Conservation (phyloP, 345 rosid species). For the Syzygium jambos region DNA sequence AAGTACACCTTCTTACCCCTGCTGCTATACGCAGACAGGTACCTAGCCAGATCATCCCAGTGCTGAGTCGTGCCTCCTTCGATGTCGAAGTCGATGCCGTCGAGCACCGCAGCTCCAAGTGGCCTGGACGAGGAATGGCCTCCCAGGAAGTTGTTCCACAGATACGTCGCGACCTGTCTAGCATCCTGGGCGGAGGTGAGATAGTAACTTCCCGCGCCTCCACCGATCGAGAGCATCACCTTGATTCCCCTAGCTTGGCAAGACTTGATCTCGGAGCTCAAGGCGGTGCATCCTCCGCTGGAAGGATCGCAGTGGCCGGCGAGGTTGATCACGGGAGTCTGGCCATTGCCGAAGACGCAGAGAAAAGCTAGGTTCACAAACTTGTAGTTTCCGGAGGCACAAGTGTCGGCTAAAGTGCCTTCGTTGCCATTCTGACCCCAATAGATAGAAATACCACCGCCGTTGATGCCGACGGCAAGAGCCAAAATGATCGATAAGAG, state of each 20-base stretch:
- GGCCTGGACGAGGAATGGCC: constrained; percentile 6
- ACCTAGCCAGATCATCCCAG: constrained; percentile 16
- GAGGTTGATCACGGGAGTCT: constrained; percentile 16
- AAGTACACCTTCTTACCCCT: constrained; percentile 18
- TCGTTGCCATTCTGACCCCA: constrained; percentile 24
- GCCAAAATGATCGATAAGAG: background rate
- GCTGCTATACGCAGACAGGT: constrained; percentile 9
- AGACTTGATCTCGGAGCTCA: constrained; percentile 10
- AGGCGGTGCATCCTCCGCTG: constrained; percentile 5
- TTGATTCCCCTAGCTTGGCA: constrained; percentile 15
- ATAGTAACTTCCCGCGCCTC: constrained; percentile 9
- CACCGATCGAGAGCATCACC: constrained; percentile 9
- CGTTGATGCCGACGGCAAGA: background rate
- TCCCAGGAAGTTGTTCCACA: constrained; percentile 21
- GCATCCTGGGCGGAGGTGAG: constrained; percentile 12
- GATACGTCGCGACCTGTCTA: constrained; percentile 10
- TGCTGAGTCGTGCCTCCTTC: constrained; percentile 11
- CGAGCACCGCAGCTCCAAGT: constrained; percentile 3
- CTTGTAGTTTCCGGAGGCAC: constrained; percentile 10
- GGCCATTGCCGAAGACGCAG: constrained; percentile 16
- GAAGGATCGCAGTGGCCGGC: constrained; percentile 13
- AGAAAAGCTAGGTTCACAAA: constrained; percentile 18
- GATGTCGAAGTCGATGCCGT: constrained; percentile 20
- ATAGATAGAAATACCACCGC: constrained; percentile 14
- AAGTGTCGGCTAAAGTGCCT: constrained; percentile 18